A percentile compares a stretch with the other conserved stretches of the same genome.
These are phyloP conservation scores for Neurospora cerealis DNA, from an alignment of 495 filamentous ascomycete species.

Conservation along the genomic window DNA sequence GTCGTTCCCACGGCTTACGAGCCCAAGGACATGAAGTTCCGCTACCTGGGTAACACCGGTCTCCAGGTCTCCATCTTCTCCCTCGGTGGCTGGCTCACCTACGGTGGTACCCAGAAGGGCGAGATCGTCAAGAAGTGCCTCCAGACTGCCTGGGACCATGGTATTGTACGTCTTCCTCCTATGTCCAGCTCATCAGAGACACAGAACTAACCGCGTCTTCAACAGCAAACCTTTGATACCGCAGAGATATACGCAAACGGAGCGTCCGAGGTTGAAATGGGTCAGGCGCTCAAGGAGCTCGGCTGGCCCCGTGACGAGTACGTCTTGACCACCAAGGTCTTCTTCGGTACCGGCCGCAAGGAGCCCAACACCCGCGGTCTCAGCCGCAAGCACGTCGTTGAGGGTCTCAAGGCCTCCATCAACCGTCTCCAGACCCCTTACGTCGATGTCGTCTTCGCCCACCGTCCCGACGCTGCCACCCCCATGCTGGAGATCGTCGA, in stretches of 20 bases:
- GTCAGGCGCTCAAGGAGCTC: slow-evolving; percentile 54
- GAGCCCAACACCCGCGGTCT: slow-evolving; percentile 62
- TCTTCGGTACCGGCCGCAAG: slow-evolving; percentile 27
- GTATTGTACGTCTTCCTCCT: slow-evolving; percentile 25
- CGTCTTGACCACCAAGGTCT: slow-evolving; percentile 76
- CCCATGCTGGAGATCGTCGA: slow-evolving; percentile 84
- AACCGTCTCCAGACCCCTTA: slow-evolving; percentile 61
- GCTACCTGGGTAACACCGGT: slow-evolving; percentile 56
- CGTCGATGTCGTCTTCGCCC: slow-evolving; percentile 77
- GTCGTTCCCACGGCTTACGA: slow-evolving; percentile 31
- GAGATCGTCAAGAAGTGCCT: slow-evolving; percentile 32
- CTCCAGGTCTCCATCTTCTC: slow-evolving; percentile 60
- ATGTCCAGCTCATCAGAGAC: background rate
- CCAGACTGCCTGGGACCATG: slow-evolving; percentile 43
- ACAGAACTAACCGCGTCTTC: background rate
- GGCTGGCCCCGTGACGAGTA: slow-evolving; percentile 72
- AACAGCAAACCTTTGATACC: slow-evolving; percentile 49
- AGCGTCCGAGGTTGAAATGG: slow-evolving; percentile 66
- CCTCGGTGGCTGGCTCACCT: slow-evolving; percentile 50
- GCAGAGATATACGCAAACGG: slow-evolving; percentile 56
- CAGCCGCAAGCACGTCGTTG: slow-evolving; percentile 61
- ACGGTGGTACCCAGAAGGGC: slow-evolving; percentile 34
- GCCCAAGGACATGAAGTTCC: slow-evolving; percentile 56
- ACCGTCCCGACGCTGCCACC: slow-evolving; percentile 71
- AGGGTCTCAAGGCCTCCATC: slow-evolving; percentile 48